Percentiles rank a stretch among this genome's conserved stretches.
These are phyloP conservation scores for Geotrichum histeridarum DNA, from an alignment of 1,139 yeast genomes.

Conservation along the genomic window DNA sequence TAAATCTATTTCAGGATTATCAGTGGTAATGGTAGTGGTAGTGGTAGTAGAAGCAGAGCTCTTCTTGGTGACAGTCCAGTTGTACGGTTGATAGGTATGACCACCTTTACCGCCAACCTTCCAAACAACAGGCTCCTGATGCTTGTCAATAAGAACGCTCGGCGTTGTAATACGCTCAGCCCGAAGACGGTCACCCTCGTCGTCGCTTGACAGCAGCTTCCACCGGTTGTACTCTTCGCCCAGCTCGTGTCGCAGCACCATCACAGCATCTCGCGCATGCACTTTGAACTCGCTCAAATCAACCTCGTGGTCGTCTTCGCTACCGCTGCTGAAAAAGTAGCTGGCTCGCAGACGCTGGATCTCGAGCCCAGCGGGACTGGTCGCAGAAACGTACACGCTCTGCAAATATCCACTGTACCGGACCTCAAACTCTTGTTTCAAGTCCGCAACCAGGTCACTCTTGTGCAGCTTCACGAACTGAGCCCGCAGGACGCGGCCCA, in stretches of 20 bases:
- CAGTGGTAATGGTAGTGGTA: too few species aligned
- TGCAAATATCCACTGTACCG: constrained; percentile 61
- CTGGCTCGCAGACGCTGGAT: constrained; percentile 20
- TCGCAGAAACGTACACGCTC: constrained; percentile 46
- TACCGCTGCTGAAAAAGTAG: constrained; percentile 4
- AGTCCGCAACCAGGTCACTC: constrained; percentile 55
- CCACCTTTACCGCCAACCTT: background rate
- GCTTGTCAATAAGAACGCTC: constrained; percentile 13
- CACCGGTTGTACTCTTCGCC: constrained; percentile 19
- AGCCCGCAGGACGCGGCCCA: constrained; percentile 64
- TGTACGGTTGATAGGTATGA: too few species aligned
- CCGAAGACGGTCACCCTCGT: background rate
- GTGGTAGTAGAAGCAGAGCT: too few species aligned
- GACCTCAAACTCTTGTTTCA: constrained; percentile 69
- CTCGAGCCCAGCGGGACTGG: constrained; percentile 39
- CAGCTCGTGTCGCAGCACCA: constrained; percentile 22
- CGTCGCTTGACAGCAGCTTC: constrained; percentile 1
- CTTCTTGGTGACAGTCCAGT: too few species aligned
- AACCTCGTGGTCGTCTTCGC: constrained; percentile 20
- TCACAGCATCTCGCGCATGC: constrained; percentile 42
- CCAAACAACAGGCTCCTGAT: constrained; percentile 13
- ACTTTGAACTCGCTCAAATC: constrained; percentile 18
- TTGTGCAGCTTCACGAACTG: constrained; percentile 71
- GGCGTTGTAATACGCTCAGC: constrained; percentile 14
- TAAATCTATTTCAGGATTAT: background rate